Base-by-base conservation (phyloP, 129 eudicot species). In the Helianthus tuberosus region DNA sequence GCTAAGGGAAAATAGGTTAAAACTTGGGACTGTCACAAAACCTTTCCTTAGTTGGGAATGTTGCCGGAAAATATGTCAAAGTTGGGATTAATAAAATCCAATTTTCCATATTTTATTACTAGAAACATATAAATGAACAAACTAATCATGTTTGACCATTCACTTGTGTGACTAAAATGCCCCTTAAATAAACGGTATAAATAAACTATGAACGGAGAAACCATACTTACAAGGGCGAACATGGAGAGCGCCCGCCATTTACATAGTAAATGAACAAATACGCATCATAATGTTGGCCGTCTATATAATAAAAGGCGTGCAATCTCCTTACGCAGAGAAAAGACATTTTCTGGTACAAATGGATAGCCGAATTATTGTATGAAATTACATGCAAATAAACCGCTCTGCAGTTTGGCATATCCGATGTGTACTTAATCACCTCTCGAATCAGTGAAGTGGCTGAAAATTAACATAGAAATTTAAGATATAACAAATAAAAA, bases 171-270 rank as follows among this genome's bases (percentile, higher is more conserved):
- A 65, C 72, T 6, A 53, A 53, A 16, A 16, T 16, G 3, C 29
- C 60, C 60, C 11, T 32, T 53, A 8, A 17, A 53, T 53, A 15
- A 15, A 53, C 7, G 60, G 60, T 7, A 16, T 6, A 32, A 61
- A 61, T 13, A 47, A 62, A 57, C 10, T 32, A 32, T 3, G 64
- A 79, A 46, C 16, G 61, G 29, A 27, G 65, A 70, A n/a, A 65
- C 11, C 39, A 53, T 70, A 86, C 99, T 94, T 88, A 94, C 99
- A 86, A 64, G 5, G 91, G 99, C 58, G 99, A 88, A 83, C 99
- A 94, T 49, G 93, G 96, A 82, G 97, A 94, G 36, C 90, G 89
- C n/a, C 96, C 96, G 50, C 94, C 99, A 70, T 94, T 94, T 16
- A 94, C 93, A 49, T 88, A 91, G 85, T 79, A 94, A 74, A 94